Conservation (phyloP, 805 yeast genomes). For the Candida ipomoeae region DNA sequence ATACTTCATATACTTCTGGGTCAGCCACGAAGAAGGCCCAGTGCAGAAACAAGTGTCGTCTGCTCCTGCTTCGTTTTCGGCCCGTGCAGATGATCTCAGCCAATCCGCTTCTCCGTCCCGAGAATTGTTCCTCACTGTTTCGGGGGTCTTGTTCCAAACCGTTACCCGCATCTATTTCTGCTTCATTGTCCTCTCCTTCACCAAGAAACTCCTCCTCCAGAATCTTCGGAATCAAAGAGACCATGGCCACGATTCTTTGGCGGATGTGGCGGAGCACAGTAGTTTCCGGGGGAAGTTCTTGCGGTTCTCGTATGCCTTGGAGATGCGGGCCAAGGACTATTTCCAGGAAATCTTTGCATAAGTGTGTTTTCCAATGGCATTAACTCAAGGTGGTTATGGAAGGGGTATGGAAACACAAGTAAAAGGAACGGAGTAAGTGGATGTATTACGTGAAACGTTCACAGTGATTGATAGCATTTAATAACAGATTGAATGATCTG, state of each 20-base stretch:
- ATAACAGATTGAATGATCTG: no score
- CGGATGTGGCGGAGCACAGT: conserved; percentile 23
- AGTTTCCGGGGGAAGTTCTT: conserved; percentile 21
- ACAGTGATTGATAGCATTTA: no score
- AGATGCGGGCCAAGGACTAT: conserved; percentile 28
- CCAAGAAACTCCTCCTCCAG: conserved; percentile 50
- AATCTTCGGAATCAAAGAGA: conserved; percentile 21
- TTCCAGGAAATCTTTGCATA: conserved; percentile 21
- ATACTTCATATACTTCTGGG: conserved; percentile 76
- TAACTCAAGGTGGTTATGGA: no score
- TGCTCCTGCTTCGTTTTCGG: background rate
- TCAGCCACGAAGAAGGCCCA: conserved; percentile 42
- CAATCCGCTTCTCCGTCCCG: conserved; percentile 61
- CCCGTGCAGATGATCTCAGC: conserved; percentile 20
- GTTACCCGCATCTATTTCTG: conserved; percentile 56
- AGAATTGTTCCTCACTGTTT: conserved; percentile 53
- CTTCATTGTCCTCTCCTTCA: conserved; percentile 54
- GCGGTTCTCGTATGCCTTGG: conserved; percentile 25
- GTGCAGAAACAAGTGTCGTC: background rate
- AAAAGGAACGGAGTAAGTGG: no score
- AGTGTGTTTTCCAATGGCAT: background rate
- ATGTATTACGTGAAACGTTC: no score
- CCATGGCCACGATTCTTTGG: conserved; percentile 22
- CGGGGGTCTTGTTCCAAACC: conserved; percentile 46
- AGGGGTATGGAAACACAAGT: no score